phyloP scores from a whole-genome alignment of 257 asterid species.

The Solanum chilense region DNA sequence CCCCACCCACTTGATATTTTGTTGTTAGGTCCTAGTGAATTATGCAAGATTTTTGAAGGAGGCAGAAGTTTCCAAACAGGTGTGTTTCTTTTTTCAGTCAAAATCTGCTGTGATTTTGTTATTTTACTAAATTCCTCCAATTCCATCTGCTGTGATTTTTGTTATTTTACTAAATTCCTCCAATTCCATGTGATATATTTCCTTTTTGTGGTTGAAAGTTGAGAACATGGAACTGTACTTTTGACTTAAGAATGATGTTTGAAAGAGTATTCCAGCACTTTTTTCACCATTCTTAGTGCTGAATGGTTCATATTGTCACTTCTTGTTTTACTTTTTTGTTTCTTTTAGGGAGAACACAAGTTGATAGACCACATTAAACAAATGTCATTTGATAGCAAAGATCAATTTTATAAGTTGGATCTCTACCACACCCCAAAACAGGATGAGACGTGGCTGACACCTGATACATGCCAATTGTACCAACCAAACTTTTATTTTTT shows the following conservation, averaged over 20 bases:
- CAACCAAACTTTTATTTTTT: not conserved
- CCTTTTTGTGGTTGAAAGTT: not conserved
- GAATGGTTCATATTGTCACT: not conserved
- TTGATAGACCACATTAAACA: not conserved
- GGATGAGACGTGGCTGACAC: not conserved
- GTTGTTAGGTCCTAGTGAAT: conserved; percentile 76
- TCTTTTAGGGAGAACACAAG: not conserved
- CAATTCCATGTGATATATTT: not conserved
- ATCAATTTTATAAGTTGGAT: not conserved
- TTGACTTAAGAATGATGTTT: not conserved
- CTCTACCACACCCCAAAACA: not conserved
- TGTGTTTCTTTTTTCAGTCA: not conserved
- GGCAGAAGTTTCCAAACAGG: conserved; percentile 75
- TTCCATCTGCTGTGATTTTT: not conserved
- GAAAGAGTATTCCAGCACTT: not conserved
- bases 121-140: not conserved
- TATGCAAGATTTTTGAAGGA: conserved; percentile 94
- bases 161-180: not conserved
- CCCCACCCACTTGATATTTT: not conserved
- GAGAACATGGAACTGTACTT: not conserved
- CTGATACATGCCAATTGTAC: not conserved
- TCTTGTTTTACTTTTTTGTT: not conserved
- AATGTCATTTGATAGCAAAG: not conserved
- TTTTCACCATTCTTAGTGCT: not conserved
- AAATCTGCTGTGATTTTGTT: not conserved